Conservation (phyloP, 2,329 filamentous ascomycete genomes). For the Passalora sequoiae region DNA sequence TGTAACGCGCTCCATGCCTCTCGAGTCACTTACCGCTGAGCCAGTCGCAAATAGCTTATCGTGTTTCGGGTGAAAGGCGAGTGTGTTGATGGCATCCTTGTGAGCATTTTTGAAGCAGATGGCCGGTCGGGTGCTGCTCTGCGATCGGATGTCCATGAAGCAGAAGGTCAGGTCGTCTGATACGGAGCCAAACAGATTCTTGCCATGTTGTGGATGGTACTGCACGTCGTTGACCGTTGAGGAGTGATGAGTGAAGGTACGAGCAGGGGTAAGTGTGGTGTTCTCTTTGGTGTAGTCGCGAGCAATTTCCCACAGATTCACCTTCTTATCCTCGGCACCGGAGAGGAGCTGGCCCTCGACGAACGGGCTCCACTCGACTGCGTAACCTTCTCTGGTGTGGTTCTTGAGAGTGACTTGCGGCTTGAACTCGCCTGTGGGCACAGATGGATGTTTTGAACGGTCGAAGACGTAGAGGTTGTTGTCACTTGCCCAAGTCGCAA, state of each 20-base stretch:
- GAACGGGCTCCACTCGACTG: conserved; percentile 86
- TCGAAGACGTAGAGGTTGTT: conserved; percentile 90
- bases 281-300: conserved; percentile 63
- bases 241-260: conserved; percentile 79
- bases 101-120: conserved; percentile 73
- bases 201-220: conserved; percentile 75
- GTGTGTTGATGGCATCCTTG: conserved; percentile 87
- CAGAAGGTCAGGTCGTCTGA: conserved; percentile 93
- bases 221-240: conserved; percentile 96
- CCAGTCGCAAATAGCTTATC: conserved; percentile 88
- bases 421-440: conserved; percentile 62
- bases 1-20: too few relatives aligned
- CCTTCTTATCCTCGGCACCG: conserved; percentile 86
- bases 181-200: conserved; percentile 81
- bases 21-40: too few relatives aligned
- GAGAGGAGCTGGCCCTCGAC: conserved; percentile 76
- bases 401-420: conserved; percentile 81
- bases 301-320: conserved; percentile 85
- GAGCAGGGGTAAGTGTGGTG: conserved; percentile 63
- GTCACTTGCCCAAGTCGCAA: conserved; percentile 86
- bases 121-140: conserved; percentile 45
- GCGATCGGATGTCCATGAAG: conserved; percentile 76
- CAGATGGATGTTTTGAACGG: conserved; percentile 82
- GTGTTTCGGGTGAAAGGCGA: conserved; percentile 89
- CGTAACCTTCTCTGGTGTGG: conserved; percentile 85